These are phyloP conservation scores for Cryphonectria naterciae DNA, from an alignment of 2,329 filamentous ascomycete genomes.

Conservation along the genomic window DNA sequence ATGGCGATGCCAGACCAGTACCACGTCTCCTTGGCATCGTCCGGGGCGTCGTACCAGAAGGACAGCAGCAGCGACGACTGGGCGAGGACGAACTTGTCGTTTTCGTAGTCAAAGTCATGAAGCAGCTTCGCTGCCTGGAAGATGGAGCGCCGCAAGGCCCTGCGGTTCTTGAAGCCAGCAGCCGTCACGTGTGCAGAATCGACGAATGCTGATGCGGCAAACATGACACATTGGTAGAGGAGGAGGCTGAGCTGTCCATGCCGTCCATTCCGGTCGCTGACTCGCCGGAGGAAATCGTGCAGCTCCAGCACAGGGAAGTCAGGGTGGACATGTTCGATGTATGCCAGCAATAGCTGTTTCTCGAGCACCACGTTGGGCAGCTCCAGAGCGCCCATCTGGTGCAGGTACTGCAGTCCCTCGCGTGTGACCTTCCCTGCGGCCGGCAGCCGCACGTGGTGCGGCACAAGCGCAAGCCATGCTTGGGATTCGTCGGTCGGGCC, in stretches of 20 bases:
- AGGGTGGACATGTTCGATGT: slow-evolving; percentile 88
- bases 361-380: slow-evolving; percentile 73
- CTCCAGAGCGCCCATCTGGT: slow-evolving; percentile 80
- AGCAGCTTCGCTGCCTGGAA: slow-evolving; percentile 88
- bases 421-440: slow-evolving; percentile 75
- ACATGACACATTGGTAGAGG: slow-evolving; percentile 94
- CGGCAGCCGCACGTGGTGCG: slow-evolving; percentile 72
- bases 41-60: slow-evolving; percentile 96
- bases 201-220: slow-evolving; percentile 85
- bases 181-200: slow-evolving; percentile 76
- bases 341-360: slow-evolving; percentile 79
- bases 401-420: slow-evolving; percentile 83
- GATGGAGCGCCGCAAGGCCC: slow-evolving; percentile 83
- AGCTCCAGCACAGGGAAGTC: slow-evolving; percentile 89
- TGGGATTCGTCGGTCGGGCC: slow-evolving; percentile 47
- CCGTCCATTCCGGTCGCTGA: slow-evolving; percentile 69
- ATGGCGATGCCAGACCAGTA: slow-evolving; percentile 98
- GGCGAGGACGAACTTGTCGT: slow-evolving; percentile 84
- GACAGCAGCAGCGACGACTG: slow-evolving; percentile 91
- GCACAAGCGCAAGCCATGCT: slow-evolving; percentile 53
- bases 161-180: slow-evolving; percentile 77
- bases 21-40: slow-evolving; percentile 98
- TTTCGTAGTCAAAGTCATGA: slow-evolving; percentile 95
- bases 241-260: slow-evolving; percentile 79
- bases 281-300: slow-evolving; percentile 60